These are phyloP conservation scores for Tulasnella calospora DNA, from an alignment of 768 basidiomycete genomes.

Conservation along the genomic window DNA sequence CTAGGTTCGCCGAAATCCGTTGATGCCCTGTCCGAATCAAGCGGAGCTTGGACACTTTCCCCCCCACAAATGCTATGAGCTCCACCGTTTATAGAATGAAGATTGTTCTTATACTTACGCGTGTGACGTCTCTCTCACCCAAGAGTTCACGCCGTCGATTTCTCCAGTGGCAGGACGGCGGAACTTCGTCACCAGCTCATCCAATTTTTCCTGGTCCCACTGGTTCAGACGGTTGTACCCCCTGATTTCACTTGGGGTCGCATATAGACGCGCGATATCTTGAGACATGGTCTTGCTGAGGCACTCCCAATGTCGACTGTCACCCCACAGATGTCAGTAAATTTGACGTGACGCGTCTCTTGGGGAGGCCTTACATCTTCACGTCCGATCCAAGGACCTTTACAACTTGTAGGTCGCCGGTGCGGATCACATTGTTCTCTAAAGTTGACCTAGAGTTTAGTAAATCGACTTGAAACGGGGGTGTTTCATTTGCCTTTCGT, in stretches of 20 bases:
- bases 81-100: not conserved
- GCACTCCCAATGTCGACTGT: not conserved
- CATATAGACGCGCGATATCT: not conserved
- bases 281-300: not conserved
- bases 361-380: not conserved
- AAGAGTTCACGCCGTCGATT: not conserved
- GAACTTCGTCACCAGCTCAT: not conserved
- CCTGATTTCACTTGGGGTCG: not conserved
- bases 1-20: not conserved
- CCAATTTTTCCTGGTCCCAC: not conserved
- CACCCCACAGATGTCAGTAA: not conserved
- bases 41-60: not conserved
- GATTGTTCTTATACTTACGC: not conserved
- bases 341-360: not conserved
- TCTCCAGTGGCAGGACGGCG: not conserved
- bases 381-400: not conserved
- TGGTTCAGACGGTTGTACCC: not conserved
- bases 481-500: not conserved
- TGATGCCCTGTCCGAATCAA: not conserved
- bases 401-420: not conserved
- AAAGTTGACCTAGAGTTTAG: not conserved
- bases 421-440: not conserved
- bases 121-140: not conserved
- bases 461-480: not conserved
- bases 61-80: not conserved